Percentiles rank a stretch among this genome's conserved stretches.
phyloP scores from a whole-genome alignment of 371 early-diverging fungal genomes.

The Dichotomocladium elegans region DNA sequence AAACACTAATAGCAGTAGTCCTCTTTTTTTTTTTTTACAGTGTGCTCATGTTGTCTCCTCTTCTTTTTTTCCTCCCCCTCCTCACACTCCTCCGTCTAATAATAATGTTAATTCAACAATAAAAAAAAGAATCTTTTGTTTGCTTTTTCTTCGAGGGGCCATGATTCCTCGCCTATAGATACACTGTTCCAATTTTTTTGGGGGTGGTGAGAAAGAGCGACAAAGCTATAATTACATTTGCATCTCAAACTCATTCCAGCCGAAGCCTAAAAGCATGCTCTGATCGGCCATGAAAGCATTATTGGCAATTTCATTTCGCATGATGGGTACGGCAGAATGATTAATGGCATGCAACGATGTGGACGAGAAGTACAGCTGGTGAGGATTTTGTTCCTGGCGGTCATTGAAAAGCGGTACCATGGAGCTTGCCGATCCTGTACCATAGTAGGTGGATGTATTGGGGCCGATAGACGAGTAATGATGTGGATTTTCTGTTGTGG shows the following conservation, averaged over 20 bases:
- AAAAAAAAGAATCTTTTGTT: background rate
- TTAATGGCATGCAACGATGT: conserved; percentile 25
- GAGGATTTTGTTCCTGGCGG: conserved; percentile 44
- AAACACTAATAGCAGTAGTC: background rate
- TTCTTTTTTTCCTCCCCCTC: background rate
- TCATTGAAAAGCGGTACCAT: conserved; percentile 14
- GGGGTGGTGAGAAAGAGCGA: background rate
- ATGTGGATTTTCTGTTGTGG: background rate
- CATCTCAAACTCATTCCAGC: conserved; percentile 26
- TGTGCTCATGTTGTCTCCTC: background rate
- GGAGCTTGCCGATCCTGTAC: background rate
- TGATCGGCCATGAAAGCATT: conserved; percentile 31
- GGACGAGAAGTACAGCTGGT: conserved; percentile 25
- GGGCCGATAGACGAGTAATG: background rate
- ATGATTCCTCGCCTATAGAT: background rate
- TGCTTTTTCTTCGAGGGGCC: background rate
- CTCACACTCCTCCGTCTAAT: background rate
- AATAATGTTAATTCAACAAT: background rate
- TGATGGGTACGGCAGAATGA: conserved; percentile 16
- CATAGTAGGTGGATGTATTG: background rate
- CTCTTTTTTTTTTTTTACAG: background rate
- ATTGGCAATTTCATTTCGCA: conserved; percentile 10
- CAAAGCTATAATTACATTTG: conserved; percentile 13
- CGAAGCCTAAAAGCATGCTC: conserved; percentile 16
- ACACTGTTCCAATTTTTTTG: background rate